Conservation (phyloP, 169 alveolate genomes). For the Plasmodium reichenowi region DNA sequence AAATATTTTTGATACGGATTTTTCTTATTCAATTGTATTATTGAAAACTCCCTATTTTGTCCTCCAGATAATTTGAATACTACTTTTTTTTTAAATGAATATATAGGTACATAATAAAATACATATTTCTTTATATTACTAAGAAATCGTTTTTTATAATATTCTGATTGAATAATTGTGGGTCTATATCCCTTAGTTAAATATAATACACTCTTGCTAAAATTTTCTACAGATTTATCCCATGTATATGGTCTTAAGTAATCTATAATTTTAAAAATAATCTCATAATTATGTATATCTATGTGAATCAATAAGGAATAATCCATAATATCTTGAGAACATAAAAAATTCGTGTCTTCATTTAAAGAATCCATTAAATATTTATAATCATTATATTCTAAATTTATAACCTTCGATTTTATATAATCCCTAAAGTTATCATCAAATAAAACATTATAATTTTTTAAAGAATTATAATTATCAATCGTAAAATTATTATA, state of each 20-base stretch:
- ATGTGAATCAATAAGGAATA: slow-evolving; percentile 69
- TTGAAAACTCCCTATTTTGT: slow-evolving; percentile 18
- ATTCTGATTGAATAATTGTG: slow-evolving; percentile 73
- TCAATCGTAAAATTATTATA: slow-evolving; percentile 43
- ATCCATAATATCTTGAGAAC: slow-evolving; percentile 66
- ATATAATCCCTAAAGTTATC: slow-evolving; percentile 70
- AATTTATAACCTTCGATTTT: slow-evolving; percentile 48
- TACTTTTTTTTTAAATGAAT: slow-evolving; percentile 41
- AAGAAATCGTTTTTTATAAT: slow-evolving; percentile 64
- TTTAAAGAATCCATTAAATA: slow-evolving; percentile 65
- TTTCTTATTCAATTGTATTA: slow-evolving; percentile 12
- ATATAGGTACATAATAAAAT: slow-evolving; percentile 53
- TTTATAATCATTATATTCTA: slow-evolving; percentile 53
- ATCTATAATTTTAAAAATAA: slow-evolving; percentile 69
- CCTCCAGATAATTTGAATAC: slow-evolving; percentile 34
- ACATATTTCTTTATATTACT: slow-evolving; percentile 69
- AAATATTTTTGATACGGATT: slow-evolving; percentile 52
- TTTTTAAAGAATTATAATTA: slow-evolving; percentile 33
- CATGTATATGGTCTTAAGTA: slow-evolving; percentile 75
- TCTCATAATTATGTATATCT: slow-evolving; percentile 43
- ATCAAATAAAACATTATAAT: slow-evolving; percentile 56
- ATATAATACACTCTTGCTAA: slow-evolving; percentile 72
- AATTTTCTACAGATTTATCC: slow-evolving; percentile 75
- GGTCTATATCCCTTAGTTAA: slow-evolving; percentile 74
- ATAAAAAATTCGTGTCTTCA: slow-evolving; percentile 42